Base-by-base conservation (phyloP, 768 basidiomycete genomes). In the Mycena epipterygia region DNA sequence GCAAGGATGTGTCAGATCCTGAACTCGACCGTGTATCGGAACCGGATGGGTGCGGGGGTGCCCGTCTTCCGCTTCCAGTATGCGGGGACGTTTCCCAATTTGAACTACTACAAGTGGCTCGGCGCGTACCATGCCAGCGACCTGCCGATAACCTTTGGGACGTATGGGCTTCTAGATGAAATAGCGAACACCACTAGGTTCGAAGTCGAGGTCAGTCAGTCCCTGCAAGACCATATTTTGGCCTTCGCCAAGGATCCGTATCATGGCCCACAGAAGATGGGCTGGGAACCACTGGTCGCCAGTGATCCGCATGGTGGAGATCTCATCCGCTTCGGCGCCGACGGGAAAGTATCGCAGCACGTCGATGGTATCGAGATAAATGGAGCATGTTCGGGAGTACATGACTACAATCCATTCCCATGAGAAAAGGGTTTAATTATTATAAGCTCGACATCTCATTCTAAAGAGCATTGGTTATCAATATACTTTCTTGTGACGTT, bases 31-130 rank as follows among this genome's bases (percentile, higher is more conserved):
- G 23, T 60, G 42, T 33, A 29, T 27, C 58, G 58, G 25, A 46
- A 60, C 44, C 25, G 7, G 44, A 30, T 48, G 39, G 39, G 39
- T 41, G 39, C 39, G 30, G 44, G 58, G 8, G 25, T 60, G 25
- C 58, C 58, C 58, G 58, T 60, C 58, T 60, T 60, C 44, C 58
- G 58, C 30, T 60, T 29, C 44, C 58, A 60, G 58, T 23, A 60
- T 41, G 58, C 58, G 11, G 58, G 58, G 30, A 48, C n/a, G 11
- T 60, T 33, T 46, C 58, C 58, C 30, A 60, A 60, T 33, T 9
- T 60, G 39, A 60, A 60, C 58, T 29, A 6, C 27, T 60, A 29
- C 58, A 33, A n/a, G 27, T 60, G 58, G 58, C 44, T 48, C 30
- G 58, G 58, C 58, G 58, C 58, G 30, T 60, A 60, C 58, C 58